Percentiles rank a stretch among this genome's conserved stretches.
phyloP scores from a whole-genome alignment of 1,284 basidiomycete genomes.

The Apiotrichum veenhuisii region DNA sequence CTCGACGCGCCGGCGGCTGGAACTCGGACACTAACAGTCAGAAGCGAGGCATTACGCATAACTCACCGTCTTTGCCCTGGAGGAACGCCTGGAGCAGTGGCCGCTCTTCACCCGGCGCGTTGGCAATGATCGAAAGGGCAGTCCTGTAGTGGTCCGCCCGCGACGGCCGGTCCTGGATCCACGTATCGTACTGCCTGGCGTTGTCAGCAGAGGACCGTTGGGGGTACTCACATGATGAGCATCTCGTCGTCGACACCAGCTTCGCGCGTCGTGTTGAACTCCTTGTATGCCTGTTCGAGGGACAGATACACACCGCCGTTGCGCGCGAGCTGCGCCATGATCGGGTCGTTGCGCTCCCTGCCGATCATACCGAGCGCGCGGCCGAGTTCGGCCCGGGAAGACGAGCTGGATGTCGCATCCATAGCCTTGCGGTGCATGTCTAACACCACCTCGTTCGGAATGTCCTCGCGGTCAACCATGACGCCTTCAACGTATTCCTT shows the following conservation, averaged over 20 bases:
- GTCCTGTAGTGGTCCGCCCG: slow-evolving; percentile 37
- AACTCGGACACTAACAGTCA: slow-evolving; percentile 19
- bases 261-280: slow-evolving; percentile 35
- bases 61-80: slow-evolving; percentile 22
- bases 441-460: slow-evolving; percentile 35
- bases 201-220: background rate
- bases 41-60: background rate
- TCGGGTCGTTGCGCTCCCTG: slow-evolving; percentile 19
- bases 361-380: slow-evolving; percentile 35
- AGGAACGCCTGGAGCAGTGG: slow-evolving; percentile 35
- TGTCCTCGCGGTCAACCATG: slow-evolving; percentile 25
- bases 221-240: slow-evolving; percentile 39
- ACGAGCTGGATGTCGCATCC: slow-evolving; percentile 14
- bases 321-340: slow-evolving; percentile 30
- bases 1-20: slow-evolving; percentile 29
- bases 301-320: slow-evolving; percentile 30
- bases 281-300: slow-evolving; percentile 41
- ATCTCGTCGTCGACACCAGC: slow-evolving; percentile 37
- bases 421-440: slow-evolving; percentile 32
- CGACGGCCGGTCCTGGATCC: slow-evolving; percentile 18
- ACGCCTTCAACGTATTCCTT: slow-evolving; percentile 22
- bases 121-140: slow-evolving; percentile 40
- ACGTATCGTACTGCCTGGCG: slow-evolving; percentile 42
- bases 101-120: slow-evolving; percentile 37
- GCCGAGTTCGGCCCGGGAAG: slow-evolving; percentile 19